phyloP scores from a whole-genome alignment of 768 basidiomycete genomes.

The Calocybe gangraenosa region DNA sequence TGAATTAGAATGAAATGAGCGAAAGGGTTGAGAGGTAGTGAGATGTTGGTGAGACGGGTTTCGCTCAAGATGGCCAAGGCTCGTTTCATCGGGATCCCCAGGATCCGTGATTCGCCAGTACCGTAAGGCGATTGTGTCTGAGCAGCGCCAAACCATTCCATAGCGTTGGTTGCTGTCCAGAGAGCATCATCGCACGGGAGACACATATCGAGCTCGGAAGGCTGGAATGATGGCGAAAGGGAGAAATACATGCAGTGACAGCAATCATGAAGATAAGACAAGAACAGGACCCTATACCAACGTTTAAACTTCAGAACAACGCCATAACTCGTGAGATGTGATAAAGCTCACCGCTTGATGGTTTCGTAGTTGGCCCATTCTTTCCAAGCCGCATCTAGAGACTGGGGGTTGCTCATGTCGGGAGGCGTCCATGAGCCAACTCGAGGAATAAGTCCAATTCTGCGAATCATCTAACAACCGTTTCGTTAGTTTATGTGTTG shows the following conservation, averaged over 20 bases:
- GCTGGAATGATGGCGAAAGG: conserved; percentile 39
- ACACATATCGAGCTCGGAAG: conserved; percentile 43
- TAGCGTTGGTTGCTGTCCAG: conserved; percentile 43
- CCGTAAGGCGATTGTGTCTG: conserved; percentile 39
- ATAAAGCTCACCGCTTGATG: conserved; percentile 44
- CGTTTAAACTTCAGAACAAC: conserved; percentile 9
- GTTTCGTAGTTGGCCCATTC: conserved; percentile 57
- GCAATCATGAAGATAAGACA: conserved; percentile 57
- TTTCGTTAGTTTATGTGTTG: neutral
- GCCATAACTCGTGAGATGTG: neutral
- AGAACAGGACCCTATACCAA: conserved; percentile 34
- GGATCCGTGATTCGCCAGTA: conserved; percentile 26
- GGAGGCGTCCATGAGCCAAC: conserved; percentile 41
- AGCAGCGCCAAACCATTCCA: conserved; percentile 45
- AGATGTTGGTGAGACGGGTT: conserved; percentile 22
- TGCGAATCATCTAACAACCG: conserved; percentile 39
- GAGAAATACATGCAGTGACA: conserved; percentile 53
- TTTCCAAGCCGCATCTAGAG: conserved; percentile 44
- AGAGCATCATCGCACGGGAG: conserved; percentile 56
- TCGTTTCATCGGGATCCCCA: conserved; percentile 34
- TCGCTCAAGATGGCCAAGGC: conserved; percentile 32
- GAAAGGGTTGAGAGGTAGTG: conserved; percentile 34
- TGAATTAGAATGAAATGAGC: conserved; percentile 43
- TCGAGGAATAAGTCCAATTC: conserved; percentile 39
- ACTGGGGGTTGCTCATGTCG: conserved; percentile 29